A percentile compares a stretch with the other conserved stretches of the same genome.
Conservation (phyloP, 768 basidiomycete genomes). For the Lactarius psammicola region DNA sequence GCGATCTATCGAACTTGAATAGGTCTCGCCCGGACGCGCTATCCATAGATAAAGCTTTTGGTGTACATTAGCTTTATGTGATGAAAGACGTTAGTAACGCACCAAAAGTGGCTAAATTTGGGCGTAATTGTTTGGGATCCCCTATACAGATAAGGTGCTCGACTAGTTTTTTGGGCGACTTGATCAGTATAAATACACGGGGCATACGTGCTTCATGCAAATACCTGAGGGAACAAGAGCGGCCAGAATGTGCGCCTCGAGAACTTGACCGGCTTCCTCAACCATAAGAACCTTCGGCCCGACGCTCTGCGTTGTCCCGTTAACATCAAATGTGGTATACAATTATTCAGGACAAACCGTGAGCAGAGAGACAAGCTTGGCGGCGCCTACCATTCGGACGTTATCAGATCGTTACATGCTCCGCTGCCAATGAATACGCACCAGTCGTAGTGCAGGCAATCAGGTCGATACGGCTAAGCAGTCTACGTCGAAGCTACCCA, state of each 20-base stretch:
- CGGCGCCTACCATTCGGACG: slow-evolving; percentile 49
- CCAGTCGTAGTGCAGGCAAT: slow-evolving; percentile 80
- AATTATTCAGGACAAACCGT: slow-evolving; percentile 40
- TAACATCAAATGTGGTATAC: background rate
- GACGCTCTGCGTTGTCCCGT: slow-evolving; percentile 44
- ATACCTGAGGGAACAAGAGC: slow-evolving; percentile 50
- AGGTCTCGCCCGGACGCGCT: slow-evolving; percentile 51
- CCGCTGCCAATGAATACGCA: slow-evolving; percentile 30
- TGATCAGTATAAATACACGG: background rate
- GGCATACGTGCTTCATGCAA: background rate
- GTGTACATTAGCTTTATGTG: background rate
- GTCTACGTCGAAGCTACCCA: slow-evolving; percentile 50
- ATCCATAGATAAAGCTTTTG: slow-evolving; percentile 65
- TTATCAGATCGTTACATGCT: background rate
- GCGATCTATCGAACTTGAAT: slow-evolving; percentile 62
- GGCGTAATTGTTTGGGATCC: slow-evolving; percentile 74
- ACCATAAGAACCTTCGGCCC: slow-evolving; percentile 63
- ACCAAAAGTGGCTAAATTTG: slow-evolving; percentile 64
- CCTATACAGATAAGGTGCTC: slow-evolving; percentile 80
- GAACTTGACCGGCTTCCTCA: slow-evolving; percentile 80
- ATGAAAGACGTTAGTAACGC: slow-evolving; percentile 25
- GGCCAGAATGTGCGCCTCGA: slow-evolving; percentile 72
- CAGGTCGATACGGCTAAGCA: slow-evolving; percentile 56
- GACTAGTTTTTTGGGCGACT: slow-evolving; percentile 33
- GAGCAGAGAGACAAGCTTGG: slow-evolving; percentile 58